Conservation (phyloP, 306 rosid species). For the Geum urbanum region DNA sequence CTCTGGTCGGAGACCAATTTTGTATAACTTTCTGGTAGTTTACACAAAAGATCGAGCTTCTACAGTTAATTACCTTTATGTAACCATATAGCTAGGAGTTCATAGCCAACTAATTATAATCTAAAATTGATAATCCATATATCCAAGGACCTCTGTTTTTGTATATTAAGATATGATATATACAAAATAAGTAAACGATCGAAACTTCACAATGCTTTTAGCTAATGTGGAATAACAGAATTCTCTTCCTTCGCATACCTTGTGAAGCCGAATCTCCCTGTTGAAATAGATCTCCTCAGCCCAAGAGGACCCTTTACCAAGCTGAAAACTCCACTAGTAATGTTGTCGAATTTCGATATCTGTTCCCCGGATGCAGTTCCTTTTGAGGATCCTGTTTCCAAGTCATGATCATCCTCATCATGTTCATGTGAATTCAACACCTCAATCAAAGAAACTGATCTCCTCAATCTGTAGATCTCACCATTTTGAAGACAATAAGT, state of each 20-base stretch:
- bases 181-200: background rate
- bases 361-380: slow-evolving; percentile 18
- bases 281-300: slow-evolving; percentile 42
- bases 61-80: background rate
- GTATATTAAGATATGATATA: background rate
- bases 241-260: slow-evolving; percentile 34
- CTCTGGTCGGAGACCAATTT: background rate
- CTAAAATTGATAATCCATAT: background rate
- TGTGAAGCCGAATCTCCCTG: slow-evolving; percentile 36
- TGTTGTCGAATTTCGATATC: slow-evolving; percentile 10
- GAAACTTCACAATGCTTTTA: background rate
- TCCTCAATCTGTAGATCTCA: slow-evolving; percentile 21
- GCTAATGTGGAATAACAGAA: slow-evolving; percentile 32
- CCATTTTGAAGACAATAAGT: slow-evolving; percentile 11
- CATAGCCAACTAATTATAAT: background rate
- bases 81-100: background rate
- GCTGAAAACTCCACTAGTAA: slow-evolving; percentile 25
- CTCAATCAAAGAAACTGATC: slow-evolving; percentile 39
- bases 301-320: slow-evolving; percentile 23
- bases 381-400: slow-evolving; percentile 37
- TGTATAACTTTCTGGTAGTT: background rate
- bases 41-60: too few relatives aligned
- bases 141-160: background rate
- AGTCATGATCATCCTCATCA: slow-evolving; percentile 27
- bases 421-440: slow-evolving; percentile 21